phyloP scores from a whole-genome alignment of 2,329 filamentous ascomycete species.

The Cladophialophora yegresii region DNA sequence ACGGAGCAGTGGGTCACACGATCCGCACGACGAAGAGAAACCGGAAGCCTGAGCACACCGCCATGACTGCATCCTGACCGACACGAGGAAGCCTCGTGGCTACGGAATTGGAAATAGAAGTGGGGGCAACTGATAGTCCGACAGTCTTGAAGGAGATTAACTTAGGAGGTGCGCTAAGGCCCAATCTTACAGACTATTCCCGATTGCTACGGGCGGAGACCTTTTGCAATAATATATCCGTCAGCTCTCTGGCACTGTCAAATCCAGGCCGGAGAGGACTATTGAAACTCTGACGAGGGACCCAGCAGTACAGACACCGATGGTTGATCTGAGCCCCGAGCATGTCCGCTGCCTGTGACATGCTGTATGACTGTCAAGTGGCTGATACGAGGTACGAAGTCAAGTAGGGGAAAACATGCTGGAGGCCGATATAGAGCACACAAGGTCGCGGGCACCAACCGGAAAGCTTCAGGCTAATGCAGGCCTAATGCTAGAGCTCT shows the following conservation, averaged over 20 bases:
- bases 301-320: neutral
- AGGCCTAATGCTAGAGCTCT: neutral
- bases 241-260: neutral
- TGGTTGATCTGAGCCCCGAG: neutral
- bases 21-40: constrained; percentile 19
- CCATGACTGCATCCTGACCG: constrained; percentile 7
- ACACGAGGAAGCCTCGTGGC: constrained; percentile 14
- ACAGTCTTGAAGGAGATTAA: constrained; percentile 8
- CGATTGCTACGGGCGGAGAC: constrained; percentile 11
- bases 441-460: constrained; percentile 7
- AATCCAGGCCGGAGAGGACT: neutral
- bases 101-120: constrained; percentile 5
- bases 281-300: neutral
- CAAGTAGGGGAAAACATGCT: neutral
- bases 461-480: constrained; percentile 13
- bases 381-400: too few species aligned
- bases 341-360: constrained; percentile 8
- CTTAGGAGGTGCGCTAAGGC: constrained; percentile 4
- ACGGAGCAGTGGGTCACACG: constrained; percentile 18
- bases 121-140: constrained; percentile 10
- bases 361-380: neutral
- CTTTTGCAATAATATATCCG: constrained; percentile 7
- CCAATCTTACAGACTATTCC: constrained; percentile 7
- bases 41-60: constrained; percentile 19
- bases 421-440: constrained; percentile 8